phyloP scores from a whole-genome alignment of 495 filamentous ascomycete genomes.

The Neohortaea acidophila region DNA sequence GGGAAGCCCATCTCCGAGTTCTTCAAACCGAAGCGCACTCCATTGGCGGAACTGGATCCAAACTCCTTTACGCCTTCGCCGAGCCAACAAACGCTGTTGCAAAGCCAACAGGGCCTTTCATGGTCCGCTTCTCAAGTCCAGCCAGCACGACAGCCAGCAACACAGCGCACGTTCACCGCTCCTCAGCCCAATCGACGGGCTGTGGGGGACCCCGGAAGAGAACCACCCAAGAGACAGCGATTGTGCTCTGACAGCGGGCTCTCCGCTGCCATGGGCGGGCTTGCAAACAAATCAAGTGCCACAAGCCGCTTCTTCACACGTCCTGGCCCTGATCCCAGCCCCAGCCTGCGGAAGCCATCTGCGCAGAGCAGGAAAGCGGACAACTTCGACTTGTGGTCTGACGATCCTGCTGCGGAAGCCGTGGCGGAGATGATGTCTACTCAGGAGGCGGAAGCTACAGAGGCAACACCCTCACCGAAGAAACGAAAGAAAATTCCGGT shows the following conservation, averaged over 20 bases:
- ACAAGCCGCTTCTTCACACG: conserved; percentile 46
- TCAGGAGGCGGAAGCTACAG: neutral
- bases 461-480: conserved; percentile 15
- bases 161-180: conserved; percentile 22
- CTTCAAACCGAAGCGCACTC: conserved; percentile 60
- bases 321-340: conserved; percentile 31
- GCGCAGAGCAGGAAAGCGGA: conserved; percentile 36
- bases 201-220: conserved; percentile 1
- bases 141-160: conserved; percentile 29
- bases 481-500: conserved; percentile 23
- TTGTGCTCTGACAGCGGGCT: conserved; percentile 42
- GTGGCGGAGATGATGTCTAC: conserved; percentile 39
- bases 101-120: conserved; percentile 33
- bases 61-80: conserved; percentile 66
- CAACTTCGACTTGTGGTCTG: conserved; percentile 46
- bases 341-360: conserved; percentile 34
- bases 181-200: conserved; percentile 19
- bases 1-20: conserved; percentile 57
- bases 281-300: conserved; percentile 13
- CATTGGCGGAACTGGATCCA: conserved; percentile 72
- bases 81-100: conserved; percentile 46
- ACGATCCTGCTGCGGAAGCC: conserved; percentile 50
- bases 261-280: conserved; percentile 12
- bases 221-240: conserved; percentile 42
- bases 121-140: conserved; percentile 32